These are phyloP conservation scores for Talaromyces islandicus DNA, from an alignment of 2,329 filamentous ascomycete genomes.

Conservation along the genomic window DNA sequence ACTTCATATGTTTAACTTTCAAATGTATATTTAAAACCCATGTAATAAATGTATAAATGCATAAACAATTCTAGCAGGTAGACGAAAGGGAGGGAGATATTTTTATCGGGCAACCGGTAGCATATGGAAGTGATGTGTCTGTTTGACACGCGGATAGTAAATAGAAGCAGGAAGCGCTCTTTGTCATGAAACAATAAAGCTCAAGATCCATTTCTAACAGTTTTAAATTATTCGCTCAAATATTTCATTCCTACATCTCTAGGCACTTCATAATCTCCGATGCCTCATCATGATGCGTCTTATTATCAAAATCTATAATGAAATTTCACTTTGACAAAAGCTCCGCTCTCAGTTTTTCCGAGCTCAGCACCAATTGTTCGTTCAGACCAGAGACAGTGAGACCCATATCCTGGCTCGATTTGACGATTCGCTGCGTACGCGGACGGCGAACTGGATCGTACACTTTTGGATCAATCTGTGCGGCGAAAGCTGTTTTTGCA, in stretches of 20 bases:
- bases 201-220: too few species aligned
- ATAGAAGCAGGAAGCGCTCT: too few species aligned
- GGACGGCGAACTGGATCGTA: slow-evolving; percentile 43
- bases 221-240: too few species aligned
- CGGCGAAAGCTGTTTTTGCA: background rate
- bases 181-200: too few species aligned
- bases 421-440: slow-evolving; percentile 40
- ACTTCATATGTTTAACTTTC: background rate
- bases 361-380: background rate
- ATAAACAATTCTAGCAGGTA: too few species aligned
- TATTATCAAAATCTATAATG: slow-evolving; percentile 10
- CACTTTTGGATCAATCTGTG: slow-evolving; percentile 34
- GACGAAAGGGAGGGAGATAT: too few species aligned
- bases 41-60: background rate
- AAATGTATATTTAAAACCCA: background rate
- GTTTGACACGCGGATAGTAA: too few species aligned
- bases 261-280: slow-evolving; percentile 32
- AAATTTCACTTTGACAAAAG: slow-evolving; percentile 4
- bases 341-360: background rate
- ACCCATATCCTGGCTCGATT: slow-evolving; percentile 28
- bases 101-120: too few species aligned
- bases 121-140: too few species aligned
- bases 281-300: slow-evolving; percentile 26
- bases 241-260: too few species aligned
- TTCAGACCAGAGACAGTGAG: background rate